These are phyloP conservation scores for Cinnamomum chago DNA, from an alignment of 164 flowering plant species.

Conservation along the genomic window DNA sequence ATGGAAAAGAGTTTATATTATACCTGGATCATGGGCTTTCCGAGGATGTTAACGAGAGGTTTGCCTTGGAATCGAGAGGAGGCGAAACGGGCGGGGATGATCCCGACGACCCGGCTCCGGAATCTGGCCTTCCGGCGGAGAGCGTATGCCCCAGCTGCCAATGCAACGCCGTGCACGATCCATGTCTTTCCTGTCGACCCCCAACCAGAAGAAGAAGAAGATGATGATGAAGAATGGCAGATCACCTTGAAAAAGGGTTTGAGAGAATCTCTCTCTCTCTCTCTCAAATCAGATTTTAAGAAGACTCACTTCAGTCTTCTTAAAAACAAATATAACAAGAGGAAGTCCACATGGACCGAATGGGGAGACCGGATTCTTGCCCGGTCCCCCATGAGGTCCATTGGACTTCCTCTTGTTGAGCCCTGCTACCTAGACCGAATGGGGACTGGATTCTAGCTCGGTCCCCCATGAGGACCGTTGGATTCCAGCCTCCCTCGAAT, in stretches of 20 bases:
- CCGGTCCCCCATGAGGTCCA: no score
- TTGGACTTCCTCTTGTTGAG: no score
- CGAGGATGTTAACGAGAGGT: slow-evolving; percentile 80
- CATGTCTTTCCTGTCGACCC: slow-evolving; percentile 31
- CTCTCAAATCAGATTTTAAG: neutral
- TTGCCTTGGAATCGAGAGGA: slow-evolving; percentile 80
- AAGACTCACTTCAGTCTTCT: no score
- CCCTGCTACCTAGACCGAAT: no score
- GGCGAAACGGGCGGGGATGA: slow-evolving; percentile 84
- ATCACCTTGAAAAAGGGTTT: slow-evolving; percentile 15
- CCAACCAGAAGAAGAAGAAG: slow-evolving; percentile 20
- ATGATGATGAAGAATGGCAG: slow-evolving; percentile 24
- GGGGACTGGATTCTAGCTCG: no score
- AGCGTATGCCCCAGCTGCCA: slow-evolving; percentile 28
- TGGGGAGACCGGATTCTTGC: no score
- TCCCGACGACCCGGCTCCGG: slow-evolving; percentile 72
- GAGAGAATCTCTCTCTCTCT: neutral
- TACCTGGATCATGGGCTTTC: slow-evolving; percentile 98
- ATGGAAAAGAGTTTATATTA: no score
- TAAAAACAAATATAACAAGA: no score
- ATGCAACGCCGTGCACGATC: slow-evolving; percentile 57
- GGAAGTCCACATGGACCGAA: no score
- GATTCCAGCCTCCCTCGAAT: no score
- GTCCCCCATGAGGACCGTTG: no score
- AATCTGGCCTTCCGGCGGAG: slow-evolving; percentile 38